A percentile compares a stretch with the other conserved stretches of the same genome.
Conservation (phyloP, 192 early-diverging fungal genomes). For the Pilobolus umbonatus region DNA sequence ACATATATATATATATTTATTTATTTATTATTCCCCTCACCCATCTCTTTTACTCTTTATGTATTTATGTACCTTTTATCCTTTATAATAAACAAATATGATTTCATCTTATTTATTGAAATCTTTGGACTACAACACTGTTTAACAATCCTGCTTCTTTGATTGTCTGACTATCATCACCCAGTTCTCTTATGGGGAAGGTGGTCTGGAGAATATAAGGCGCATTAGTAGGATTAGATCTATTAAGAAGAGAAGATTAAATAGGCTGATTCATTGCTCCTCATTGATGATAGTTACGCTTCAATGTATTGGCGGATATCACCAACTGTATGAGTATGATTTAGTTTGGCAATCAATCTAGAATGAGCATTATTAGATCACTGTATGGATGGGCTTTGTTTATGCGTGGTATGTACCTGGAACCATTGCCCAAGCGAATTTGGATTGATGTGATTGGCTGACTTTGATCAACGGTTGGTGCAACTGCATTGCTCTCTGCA, state of each 20-base stretch:
- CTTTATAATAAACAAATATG: neutral
- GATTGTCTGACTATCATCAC: constrained; percentile 64
- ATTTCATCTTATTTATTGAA: constrained; percentile 16
- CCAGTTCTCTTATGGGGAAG: constrained; percentile 83
- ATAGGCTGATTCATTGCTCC: neutral
- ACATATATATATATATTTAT: neutral
- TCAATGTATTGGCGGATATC: constrained; percentile 79
- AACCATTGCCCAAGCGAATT: constrained; percentile 86
- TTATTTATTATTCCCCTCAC: neutral
- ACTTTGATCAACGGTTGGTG: constrained; percentile 62
- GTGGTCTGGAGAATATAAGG: constrained; percentile 74
- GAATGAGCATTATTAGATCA: neutral
- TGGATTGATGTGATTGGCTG: constrained; percentile 87
- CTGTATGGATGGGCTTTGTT: neutral
- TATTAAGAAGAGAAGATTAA: constrained; percentile 10
- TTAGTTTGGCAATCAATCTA: constrained; percentile 77
- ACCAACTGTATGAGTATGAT: constrained; percentile 85
- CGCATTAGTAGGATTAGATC: constrained; percentile 59
- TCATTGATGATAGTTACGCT: constrained; percentile 38
- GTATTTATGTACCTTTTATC: neutral
- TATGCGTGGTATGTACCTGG: constrained; percentile 40
- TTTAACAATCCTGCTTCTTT: constrained; percentile 84
- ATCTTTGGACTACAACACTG: constrained; percentile 75
- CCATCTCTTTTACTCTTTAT: too few relatives aligned
- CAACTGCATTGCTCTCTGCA: constrained; percentile 23